Percentiles rank a stretch among this genome's conserved stretches.
These are phyloP conservation scores for Fusarium xyrophilum DNA, from an alignment of 2,329 filamentous ascomycete species.

Conservation along the genomic window DNA sequence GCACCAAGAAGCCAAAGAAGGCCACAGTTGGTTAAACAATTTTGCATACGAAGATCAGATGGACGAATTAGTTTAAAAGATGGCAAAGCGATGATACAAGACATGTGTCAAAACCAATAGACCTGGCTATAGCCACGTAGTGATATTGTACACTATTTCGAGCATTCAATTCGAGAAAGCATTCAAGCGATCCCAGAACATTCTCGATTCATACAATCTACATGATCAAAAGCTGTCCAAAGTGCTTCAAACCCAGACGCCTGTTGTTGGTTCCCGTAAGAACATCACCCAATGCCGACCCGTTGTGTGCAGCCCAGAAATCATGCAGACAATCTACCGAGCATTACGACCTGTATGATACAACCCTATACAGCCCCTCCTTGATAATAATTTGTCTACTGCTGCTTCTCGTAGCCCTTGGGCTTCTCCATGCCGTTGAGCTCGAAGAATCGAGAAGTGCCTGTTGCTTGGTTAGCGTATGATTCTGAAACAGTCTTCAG, in stretches of 20 bases:
- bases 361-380: slow-evolving; percentile 5
- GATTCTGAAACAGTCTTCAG: not conserved
- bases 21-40: slow-evolving; percentile 59
- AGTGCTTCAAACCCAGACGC: slow-evolving; percentile 41
- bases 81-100: not conserved
- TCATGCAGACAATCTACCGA: slow-evolving; percentile 27
- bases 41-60: not conserved
- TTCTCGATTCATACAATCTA: slow-evolving; percentile 41
- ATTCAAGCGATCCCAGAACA: slow-evolving; percentile 32
- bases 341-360: slow-evolving; percentile 38
- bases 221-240: slow-evolving; percentile 42
- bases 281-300: slow-evolving; percentile 33
- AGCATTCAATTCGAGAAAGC: slow-evolving; percentile 24
- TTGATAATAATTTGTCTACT: slow-evolving; percentile 46
- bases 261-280: slow-evolving; percentile 35
- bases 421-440: slow-evolving; percentile 83
- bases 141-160: slow-evolving; percentile 40
- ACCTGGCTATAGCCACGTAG: slow-evolving; percentile 35
- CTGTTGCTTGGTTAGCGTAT: slow-evolving; percentile 35
- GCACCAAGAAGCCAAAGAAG: slow-evolving; percentile 97
- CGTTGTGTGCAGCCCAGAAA: slow-evolving; percentile 33
- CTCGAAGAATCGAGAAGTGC: slow-evolving; percentile 83
- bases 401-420: slow-evolving; percentile 79
- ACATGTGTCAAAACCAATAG: slow-evolving; percentile 21
- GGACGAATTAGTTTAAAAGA: not conserved